Evolutionary conservation across 352 stramenopile genomes (phyloP), one percentile per base, ranked within the genome.

Genomic region (Lagenidium sp.): DNA sequence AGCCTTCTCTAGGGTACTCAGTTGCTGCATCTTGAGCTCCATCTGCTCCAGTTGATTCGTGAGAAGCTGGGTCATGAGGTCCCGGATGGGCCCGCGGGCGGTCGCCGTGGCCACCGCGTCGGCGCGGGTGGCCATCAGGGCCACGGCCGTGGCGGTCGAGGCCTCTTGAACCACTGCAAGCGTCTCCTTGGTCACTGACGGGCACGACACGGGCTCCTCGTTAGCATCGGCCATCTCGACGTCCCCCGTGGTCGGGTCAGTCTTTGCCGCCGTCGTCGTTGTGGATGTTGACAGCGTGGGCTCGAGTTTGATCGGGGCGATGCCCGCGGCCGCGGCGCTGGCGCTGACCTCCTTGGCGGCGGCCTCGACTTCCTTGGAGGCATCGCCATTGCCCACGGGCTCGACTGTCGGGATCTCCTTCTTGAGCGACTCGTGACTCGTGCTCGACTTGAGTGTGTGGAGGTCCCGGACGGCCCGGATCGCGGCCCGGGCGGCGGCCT

Each of bases 21-120:
- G 47, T 36, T 86, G 65, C 42, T 84, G 63, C 60, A 88, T 76
- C 59, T 88, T 86, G 31, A 91, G 56, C 47, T 91, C 72, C 59
- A 91, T 70, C 48, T 88, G 75, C 36, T 68, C 46, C 47, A 91
- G 41, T 25, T 91, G 68, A 39, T 81, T 86, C 44, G 84, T 54
- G 16, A 85, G 16, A 15, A 91, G 35, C 38, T 88, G 55, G 12
- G 63, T 57, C 18, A 88, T 65, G 3, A 88, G 55, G 13, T 74
- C 62, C 4, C 65, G 63, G 25, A 85, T 60, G 0, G 70, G 60
- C 0, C 57, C 65, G n/a, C 47, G 50, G 0, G 61, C 71, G 8
- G 62, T 71, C 1, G 72, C 52, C 4, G 65, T 51, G 10, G 73
- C 68, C 12, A 82, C 64, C 11, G 55, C 32, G 16, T 85, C 52